These are phyloP conservation scores for Hymenoscyphus scutula DNA, from an alignment of 2,329 filamentous ascomycete genomes.

Conservation along the genomic window DNA sequence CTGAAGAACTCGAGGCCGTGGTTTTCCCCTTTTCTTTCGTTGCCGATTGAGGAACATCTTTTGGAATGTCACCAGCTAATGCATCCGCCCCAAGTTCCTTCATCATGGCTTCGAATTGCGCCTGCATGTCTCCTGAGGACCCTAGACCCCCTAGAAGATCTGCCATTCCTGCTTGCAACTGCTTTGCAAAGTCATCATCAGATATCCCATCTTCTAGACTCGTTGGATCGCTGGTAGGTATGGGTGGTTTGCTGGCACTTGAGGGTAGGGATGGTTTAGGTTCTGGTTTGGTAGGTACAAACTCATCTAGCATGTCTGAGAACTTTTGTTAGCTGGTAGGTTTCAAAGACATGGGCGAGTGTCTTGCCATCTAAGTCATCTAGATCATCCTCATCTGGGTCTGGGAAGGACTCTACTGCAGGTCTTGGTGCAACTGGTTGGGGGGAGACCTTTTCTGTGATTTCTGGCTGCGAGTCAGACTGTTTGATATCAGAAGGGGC, in stretches of 20 bases:
- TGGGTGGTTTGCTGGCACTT: slow-evolving; percentile 26
- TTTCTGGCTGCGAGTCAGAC: slow-evolving; percentile 6
- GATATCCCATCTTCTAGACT: slow-evolving; percentile 44
- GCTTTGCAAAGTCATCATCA: slow-evolving; percentile 79
- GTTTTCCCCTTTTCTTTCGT: slow-evolving; percentile 15
- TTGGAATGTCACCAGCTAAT: slow-evolving; percentile 31
- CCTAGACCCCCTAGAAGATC: slow-evolving; percentile 73
- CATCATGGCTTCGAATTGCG: slow-evolving; percentile 75
- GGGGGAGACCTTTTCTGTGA: neutral
- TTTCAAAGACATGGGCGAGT: neutral
- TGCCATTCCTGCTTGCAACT: slow-evolving; percentile 89
- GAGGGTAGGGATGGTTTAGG: slow-evolving; percentile 40
- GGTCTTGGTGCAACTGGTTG: slow-evolving; percentile 13
- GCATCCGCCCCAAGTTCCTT: slow-evolving; percentile 62
- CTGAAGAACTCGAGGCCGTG: slow-evolving; percentile 15
- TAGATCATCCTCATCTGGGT: slow-evolving; percentile 88
- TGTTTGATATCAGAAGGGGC: slow-evolving; percentile 13
- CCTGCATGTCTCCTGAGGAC: slow-evolving; percentile 67
- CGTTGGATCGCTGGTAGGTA: slow-evolving; percentile 14
- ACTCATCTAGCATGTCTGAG: slow-evolving; percentile 88
- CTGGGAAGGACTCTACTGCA: slow-evolving; percentile 61
- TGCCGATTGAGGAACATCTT: slow-evolving; percentile 6
- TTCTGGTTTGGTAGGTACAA: slow-evolving; percentile 64
- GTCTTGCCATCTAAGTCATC: slow-evolving; percentile 82
- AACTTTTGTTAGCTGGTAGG: neutral